A percentile compares a stretch with the other conserved stretches of the same genome.
phyloP scores from a whole-genome alignment of 1,284 basidiomycete species.

The Fistulinella staudtii region DNA sequence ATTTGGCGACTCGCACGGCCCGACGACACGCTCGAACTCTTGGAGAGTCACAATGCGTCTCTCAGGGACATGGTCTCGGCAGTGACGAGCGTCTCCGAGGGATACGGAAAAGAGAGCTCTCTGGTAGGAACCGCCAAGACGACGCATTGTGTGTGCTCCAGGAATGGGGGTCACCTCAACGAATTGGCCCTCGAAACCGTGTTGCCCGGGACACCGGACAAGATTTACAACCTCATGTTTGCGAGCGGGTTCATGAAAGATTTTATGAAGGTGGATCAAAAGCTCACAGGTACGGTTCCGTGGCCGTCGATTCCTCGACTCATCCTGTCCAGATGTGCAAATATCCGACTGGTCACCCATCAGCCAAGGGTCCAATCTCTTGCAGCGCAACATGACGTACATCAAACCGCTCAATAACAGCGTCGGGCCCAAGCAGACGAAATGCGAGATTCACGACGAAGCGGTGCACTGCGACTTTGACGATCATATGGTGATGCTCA shows the following conservation, averaged over 20 bases:
- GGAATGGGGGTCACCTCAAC: slow-evolving; percentile 66
- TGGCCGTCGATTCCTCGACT: background rate
- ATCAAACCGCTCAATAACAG: slow-evolving; percentile 89
- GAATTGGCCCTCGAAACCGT: slow-evolving; percentile 76
- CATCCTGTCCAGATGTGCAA: slow-evolving; percentile 67
- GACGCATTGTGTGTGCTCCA: slow-evolving; percentile 77
- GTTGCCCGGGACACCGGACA: slow-evolving; percentile 88
- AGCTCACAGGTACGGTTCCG: slow-evolving; percentile 69
- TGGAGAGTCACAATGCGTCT: slow-evolving; percentile 21
- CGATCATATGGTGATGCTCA: slow-evolving; percentile 78
- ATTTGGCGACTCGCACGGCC: slow-evolving; percentile 93
- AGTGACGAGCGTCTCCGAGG: slow-evolving; percentile 20
- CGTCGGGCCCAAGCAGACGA: slow-evolving; percentile 92
- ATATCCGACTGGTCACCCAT: slow-evolving; percentile 87
- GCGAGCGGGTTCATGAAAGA: slow-evolving; percentile 94
- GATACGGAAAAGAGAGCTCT: slow-evolving; percentile 7
- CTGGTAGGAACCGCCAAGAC: slow-evolving; percentile 36
- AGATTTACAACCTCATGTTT: slow-evolving; percentile 95
- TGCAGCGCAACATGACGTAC: slow-evolving; percentile 88
- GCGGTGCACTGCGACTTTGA: slow-evolving; percentile 81
- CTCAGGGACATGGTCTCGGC: slow-evolving; percentile 21
- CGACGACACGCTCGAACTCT: slow-evolving; percentile 46
- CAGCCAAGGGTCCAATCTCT: slow-evolving; percentile 59
- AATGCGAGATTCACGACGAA: slow-evolving; percentile 91
- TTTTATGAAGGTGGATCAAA: slow-evolving; percentile 87